These are phyloP conservation scores for Pestalotiopsis sp. DNA, from an alignment of 2,329 filamentous ascomycete genomes.

Conservation along the genomic window DNA sequence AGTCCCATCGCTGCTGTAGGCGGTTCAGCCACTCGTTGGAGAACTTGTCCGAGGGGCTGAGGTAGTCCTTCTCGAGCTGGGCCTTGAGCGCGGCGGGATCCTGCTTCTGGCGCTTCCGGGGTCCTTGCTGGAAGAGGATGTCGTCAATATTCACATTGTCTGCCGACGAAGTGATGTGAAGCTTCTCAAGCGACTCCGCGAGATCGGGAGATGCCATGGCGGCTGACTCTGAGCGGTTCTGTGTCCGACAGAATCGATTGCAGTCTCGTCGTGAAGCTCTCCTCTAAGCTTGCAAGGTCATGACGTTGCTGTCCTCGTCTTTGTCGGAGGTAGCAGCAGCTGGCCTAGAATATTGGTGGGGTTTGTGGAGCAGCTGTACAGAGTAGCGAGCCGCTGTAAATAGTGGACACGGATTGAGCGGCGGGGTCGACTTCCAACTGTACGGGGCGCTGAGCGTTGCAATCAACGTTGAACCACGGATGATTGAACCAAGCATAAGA, in stretches of 20 bases:
- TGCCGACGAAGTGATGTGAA: constrained; percentile 44
- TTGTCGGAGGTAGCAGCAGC: background rate
- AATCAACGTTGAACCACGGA: too few relatives aligned
- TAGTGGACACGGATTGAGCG: background rate
- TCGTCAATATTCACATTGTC: constrained; percentile 53
- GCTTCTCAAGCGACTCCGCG: constrained; percentile 50
- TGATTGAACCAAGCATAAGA: too few relatives aligned
- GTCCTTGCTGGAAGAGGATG: constrained; percentile 52
- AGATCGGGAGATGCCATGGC: constrained; percentile 34
- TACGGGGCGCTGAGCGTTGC: background rate
- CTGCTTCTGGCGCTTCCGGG: constrained; percentile 48
- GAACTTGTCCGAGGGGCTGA: constrained; percentile 80
- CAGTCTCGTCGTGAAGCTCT: background rate
- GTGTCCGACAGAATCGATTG: background rate
- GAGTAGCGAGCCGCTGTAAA: too few relatives aligned
- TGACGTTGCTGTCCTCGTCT: constrained; percentile 13
- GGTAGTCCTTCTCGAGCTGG: constrained; percentile 74
- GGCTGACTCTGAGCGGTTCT: background rate
- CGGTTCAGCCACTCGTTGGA: constrained; percentile 84
- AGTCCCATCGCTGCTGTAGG: constrained; percentile 88
- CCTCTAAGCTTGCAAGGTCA: background rate
- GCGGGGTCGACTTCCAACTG: background rate
- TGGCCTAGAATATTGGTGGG: constrained; percentile 8
- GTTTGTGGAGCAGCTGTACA: background rate
- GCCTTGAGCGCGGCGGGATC: constrained; percentile 67